Evolutionary conservation across 2,329 filamentous ascomycete genomes (phyloP).

Genomic region (Fusarium sp.): DNA sequence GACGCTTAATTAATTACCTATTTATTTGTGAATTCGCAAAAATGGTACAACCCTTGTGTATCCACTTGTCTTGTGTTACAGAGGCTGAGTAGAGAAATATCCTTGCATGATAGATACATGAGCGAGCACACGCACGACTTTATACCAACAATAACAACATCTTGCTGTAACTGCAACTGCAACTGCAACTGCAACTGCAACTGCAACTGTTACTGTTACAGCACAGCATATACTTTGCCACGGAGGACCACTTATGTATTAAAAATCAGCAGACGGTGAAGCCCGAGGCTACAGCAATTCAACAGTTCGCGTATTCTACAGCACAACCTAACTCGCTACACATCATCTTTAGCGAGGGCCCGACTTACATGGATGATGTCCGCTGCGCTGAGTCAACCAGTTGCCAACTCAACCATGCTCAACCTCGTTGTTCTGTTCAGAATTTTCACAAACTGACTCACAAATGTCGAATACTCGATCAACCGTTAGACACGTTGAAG

Average conservation of each 20-base stretch:
- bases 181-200: not conserved
- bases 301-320: not conserved
- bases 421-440: not conserved
- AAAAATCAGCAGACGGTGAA: conserved; percentile 15
- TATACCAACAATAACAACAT: not conserved
- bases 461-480: not conserved
- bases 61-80: not conserved
- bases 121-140: not conserved
- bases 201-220: not conserved
- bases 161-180: not conserved
- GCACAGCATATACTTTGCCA: not conserved
- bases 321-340: not conserved
- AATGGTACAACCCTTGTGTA: conserved; percentile 1
- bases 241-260: conserved; percentile 9
- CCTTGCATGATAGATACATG: not conserved
- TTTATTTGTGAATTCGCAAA: conserved; percentile 1
- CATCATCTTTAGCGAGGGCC: not conserved
- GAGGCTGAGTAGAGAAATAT: not conserved
- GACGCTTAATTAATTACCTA: not conserved
- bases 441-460: conserved; percentile 14
- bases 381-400: not conserved
- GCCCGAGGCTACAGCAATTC: conserved; percentile 5
- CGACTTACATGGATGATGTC: conserved; percentile 19
- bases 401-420: conserved; percentile 6
- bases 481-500: not conserved